These are phyloP conservation scores for Dianthus caryophyllus DNA, from an alignment of 148 eudicot species.

Conservation along the genomic window DNA sequence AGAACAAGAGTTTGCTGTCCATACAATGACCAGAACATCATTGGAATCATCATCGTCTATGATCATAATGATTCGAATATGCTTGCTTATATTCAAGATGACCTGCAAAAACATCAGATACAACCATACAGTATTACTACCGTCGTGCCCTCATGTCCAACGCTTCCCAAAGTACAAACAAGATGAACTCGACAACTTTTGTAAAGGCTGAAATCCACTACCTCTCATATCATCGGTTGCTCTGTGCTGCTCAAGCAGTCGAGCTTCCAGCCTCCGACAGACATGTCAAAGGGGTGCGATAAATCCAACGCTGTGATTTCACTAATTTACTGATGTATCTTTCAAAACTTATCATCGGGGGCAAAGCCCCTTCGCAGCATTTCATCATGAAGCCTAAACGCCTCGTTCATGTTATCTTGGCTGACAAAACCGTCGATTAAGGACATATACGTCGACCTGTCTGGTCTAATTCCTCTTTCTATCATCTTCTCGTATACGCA, in stretches of 20 bases:
- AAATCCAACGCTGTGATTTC: not conserved
- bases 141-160: too few relatives aligned
- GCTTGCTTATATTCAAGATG: not conserved
- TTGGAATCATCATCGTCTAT: not conserved
- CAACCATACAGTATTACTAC: not conserved
- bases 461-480: constrained; percentile 57
- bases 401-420: constrained; percentile 65
- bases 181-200: too few relatives aligned
- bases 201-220: not conserved
- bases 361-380: constrained; percentile 71
- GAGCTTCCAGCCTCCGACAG: not conserved
- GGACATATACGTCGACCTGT: constrained; percentile 53
- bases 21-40: too few relatives aligned
- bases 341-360: constrained; percentile 72
- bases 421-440: constrained; percentile 70
- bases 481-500: constrained; percentile 53
- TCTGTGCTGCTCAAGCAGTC: too few relatives aligned
- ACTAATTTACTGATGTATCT: not conserved
- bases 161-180: too few relatives aligned
- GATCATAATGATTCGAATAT: not conserved
- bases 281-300: constrained; percentile 1
- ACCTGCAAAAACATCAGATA: not conserved
- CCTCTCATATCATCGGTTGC: not conserved
- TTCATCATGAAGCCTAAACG: constrained; percentile 71
- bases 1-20: not conserved